Evolutionary conservation across 495 filamentous ascomycete species (phyloP).

Genomic region (Penicillium maclennaniae): DNA sequence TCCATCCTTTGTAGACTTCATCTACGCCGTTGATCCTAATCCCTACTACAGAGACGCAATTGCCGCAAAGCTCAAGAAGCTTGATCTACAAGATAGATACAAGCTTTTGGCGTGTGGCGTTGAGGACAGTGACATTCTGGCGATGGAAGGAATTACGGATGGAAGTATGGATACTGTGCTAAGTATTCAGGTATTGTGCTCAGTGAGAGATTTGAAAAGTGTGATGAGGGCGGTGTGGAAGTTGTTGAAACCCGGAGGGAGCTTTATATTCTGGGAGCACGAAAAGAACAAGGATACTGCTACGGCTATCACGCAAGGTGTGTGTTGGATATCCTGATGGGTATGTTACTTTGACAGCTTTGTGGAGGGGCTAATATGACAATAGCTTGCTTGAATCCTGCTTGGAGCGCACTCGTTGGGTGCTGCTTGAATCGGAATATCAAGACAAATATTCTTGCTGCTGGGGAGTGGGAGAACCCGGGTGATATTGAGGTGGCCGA

Average conservation of each 20-base stretch:
- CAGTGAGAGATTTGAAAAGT: conserved; percentile 18
- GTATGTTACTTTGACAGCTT: no score
- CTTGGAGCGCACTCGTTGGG: conserved; percentile 24
- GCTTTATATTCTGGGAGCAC: conserved; percentile 46
- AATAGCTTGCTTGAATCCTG: conserved; percentile 22
- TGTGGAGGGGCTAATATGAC: conserved; percentile 5
- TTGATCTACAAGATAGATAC: conserved; percentile 33
- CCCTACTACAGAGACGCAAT: conserved; percentile 20
- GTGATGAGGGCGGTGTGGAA: conserved; percentile 27
- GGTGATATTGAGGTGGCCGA: conserved; percentile 18
- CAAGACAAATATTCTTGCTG: conserved; percentile 18
- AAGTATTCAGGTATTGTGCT: conserved; percentile 29
- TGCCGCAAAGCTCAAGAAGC: conserved; percentile 19
- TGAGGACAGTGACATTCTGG: conserved; percentile 36
- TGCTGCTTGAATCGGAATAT: conserved; percentile 20
- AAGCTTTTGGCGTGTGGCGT: conserved; percentile 33
- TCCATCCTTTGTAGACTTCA: conserved; percentile 21
- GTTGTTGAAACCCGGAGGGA: conserved; percentile 31
- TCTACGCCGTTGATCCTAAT: conserved; percentile 49
- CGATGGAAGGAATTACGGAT: conserved; percentile 31
- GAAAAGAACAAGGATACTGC: conserved; percentile 22
- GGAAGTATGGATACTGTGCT: conserved; percentile 34
- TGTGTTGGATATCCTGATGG: not conserved
- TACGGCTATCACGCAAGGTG: conserved; percentile 29
- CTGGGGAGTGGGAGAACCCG: conserved; percentile 26